Conservation (phyloP, 257 asterid species). For the Jaltomata sinuosa region DNA sequence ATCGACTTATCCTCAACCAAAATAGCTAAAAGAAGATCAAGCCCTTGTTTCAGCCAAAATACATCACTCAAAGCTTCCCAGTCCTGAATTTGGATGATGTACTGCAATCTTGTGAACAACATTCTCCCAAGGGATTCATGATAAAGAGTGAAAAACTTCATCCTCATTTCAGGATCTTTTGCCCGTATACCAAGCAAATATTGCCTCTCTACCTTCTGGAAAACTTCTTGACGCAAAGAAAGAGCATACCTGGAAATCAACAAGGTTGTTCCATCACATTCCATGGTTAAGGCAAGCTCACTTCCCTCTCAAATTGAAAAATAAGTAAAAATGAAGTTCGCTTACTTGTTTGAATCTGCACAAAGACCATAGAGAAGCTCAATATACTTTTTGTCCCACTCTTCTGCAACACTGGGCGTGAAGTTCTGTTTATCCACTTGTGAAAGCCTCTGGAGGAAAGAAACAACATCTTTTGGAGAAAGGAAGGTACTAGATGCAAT, state of each 20-base stretch:
- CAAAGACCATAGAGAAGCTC: constrained; percentile 91
- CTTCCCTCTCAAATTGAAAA: neutral
- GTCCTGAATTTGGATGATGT: constrained; percentile 87
- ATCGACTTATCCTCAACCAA: constrained; percentile 90
- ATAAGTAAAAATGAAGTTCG: neutral
- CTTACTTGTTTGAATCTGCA: constrained; percentile 85
- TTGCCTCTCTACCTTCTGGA: constrained; percentile 96
- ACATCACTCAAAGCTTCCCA: constrained; percentile 99
- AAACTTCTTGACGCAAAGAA: constrained; percentile 78
- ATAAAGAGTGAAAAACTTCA: constrained; percentile 74
- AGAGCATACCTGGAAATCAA: constrained; percentile 63
- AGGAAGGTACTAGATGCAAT: constrained; percentile 54
- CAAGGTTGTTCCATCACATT: constrained; percentile 7
- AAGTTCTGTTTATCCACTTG: constrained; percentile 91
- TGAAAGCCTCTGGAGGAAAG: constrained; percentile 95
- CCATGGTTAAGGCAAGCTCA: neutral
- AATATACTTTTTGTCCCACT: constrained; percentile 93
- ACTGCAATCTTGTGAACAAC: constrained; percentile 83
- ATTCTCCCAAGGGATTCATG: constrained; percentile 89
- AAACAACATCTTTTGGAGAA: constrained; percentile 77
- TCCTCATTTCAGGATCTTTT: constrained; percentile 77
- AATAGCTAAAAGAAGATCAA: constrained; percentile 95
- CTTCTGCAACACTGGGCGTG: constrained; percentile 51
- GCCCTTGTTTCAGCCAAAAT: constrained; percentile 99
- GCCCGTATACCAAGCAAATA: constrained; percentile 91